Percentiles rank a stretch among this genome's conserved stretches.
phyloP scores from a whole-genome alignment of 306 rosid genomes.

The Mucuna pruriens region DNA sequence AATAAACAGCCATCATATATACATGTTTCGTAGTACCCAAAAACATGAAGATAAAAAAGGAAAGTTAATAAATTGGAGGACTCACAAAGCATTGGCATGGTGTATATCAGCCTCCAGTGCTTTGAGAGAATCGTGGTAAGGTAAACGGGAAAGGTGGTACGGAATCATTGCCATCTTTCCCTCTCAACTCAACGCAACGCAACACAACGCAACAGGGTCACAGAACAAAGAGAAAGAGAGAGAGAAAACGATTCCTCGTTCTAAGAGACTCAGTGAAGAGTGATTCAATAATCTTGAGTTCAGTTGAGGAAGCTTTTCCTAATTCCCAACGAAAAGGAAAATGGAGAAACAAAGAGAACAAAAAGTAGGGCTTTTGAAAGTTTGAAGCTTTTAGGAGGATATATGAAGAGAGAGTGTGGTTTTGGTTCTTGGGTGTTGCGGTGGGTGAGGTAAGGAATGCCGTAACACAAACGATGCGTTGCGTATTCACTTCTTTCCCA shows the following conservation, averaged over 20 bases:
- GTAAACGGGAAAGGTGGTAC: conserved; percentile 72
- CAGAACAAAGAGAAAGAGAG: neutral
- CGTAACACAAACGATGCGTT: conserved; percentile 40
- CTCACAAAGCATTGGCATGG: conserved; percentile 92
- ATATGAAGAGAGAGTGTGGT: conserved; percentile 28
- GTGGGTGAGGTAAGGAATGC: conserved; percentile 51
- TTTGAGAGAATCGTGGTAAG: conserved; percentile 77
- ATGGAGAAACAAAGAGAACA: conserved; percentile 6
- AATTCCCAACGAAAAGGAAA: conserved; percentile 17
- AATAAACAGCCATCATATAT: conserved; percentile 4
- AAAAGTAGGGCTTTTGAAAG: conserved; percentile 15
- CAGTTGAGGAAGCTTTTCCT: conserved; percentile 23
- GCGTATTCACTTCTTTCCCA: conserved; percentile 1
- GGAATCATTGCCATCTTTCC: conserved; percentile 63
- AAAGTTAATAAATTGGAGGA: conserved; percentile 13
- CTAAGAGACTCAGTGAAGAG: neutral
- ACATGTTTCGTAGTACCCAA: neutral
- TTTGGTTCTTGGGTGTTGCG: conserved; percentile 33
- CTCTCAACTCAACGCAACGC: no score
- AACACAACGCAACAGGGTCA: neutral
- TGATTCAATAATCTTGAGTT: neutral
- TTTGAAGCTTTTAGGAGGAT: conserved; percentile 1
- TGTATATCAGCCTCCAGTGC: conserved; percentile 89
- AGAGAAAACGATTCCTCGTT: neutral
- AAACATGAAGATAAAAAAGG: neutral